Conservation (phyloP, 495 filamentous ascomycete genomes). For the Oidiodendron maius region DNA sequence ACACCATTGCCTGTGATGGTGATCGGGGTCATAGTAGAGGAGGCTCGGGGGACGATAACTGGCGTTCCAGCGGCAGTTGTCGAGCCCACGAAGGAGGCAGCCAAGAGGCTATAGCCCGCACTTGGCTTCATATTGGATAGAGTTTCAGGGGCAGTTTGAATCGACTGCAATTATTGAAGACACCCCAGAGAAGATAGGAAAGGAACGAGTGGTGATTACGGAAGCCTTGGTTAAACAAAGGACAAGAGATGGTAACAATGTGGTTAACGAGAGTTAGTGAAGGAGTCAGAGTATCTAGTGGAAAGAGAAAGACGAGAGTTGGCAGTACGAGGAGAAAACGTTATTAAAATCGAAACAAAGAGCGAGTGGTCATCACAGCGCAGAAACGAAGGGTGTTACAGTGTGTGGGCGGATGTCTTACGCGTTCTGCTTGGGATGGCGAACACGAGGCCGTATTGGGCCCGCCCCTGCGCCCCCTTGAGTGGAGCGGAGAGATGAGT, state of each 20-base stretch:
- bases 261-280: background rate
- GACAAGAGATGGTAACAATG: background rate
- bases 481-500: too few species aligned
- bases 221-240: background rate
- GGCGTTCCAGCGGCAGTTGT: constrained; percentile 9
- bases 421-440: too few species aligned
- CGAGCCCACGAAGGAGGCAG: background rate
- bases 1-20: constrained; percentile 48
- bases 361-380: too few species aligned
- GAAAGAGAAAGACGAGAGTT: background rate
- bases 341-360: too few species aligned
- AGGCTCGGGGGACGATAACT: constrained; percentile 11
- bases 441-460: too few species aligned
- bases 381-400: too few species aligned
- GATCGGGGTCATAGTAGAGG: constrained; percentile 36
- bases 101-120: background rate
- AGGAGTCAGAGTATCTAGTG: too few species aligned
- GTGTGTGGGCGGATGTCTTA: too few species aligned
- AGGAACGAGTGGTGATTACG: background rate
- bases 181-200: background rate
- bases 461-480: too few species aligned
- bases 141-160: background rate
- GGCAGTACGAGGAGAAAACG: too few species aligned
- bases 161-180: background rate
- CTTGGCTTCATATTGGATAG: background rate